Base-by-base conservation (phyloP, 139 green algal genomes). In the Tetraselmis chui region DNA sequence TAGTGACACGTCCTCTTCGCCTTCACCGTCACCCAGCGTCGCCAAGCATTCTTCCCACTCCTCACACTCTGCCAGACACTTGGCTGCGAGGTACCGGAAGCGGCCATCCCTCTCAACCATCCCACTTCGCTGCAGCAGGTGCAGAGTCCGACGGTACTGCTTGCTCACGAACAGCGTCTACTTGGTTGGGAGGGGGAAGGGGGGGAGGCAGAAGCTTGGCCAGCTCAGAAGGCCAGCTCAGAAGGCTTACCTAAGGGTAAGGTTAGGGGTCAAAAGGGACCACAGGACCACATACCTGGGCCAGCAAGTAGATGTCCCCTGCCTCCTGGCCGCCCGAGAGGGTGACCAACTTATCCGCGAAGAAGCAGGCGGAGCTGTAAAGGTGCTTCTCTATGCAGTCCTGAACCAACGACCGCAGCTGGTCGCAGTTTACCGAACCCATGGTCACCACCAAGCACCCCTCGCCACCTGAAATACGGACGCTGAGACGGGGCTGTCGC, bases 311-410 rank as follows among this genome's bases (percentile, higher is more conserved):
- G 0, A 97, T 86, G 75, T 99, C 95, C 5, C 78, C 89, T 1
- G 89, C 87, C 0, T 81, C 83, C 45, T 18, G 45, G 28, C 83
- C 82, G 5, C 83, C 84, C 23, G 89, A 92, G 1, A 99, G 79
- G 0, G 89, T 94, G 0, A 95, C 89, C 11, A 98, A 87, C 88
- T 99, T 99, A 82, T 99, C 96, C 0, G 95, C 96, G 74, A 95
- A 98, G 80, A 99, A 99, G 0, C 93, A 88, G 0, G 95, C 96
- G 0, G 93, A 94, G 0, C 88, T 81, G 79, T 96, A 92, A 59
- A 98, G 81, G 82, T 98, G 95, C 85, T 98, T 97, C 25, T 87
- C 91, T n/a, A 98, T 83, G 82, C 90, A 95, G 80, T 97, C 93
- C 58, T 95, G 88, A 5, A 97, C 93, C 18, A 99, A 80, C 0